Evolutionary conservation across 495 filamentous ascomycete genomes (phyloP).

Genomic region (Bombardia bombarda): DNA sequence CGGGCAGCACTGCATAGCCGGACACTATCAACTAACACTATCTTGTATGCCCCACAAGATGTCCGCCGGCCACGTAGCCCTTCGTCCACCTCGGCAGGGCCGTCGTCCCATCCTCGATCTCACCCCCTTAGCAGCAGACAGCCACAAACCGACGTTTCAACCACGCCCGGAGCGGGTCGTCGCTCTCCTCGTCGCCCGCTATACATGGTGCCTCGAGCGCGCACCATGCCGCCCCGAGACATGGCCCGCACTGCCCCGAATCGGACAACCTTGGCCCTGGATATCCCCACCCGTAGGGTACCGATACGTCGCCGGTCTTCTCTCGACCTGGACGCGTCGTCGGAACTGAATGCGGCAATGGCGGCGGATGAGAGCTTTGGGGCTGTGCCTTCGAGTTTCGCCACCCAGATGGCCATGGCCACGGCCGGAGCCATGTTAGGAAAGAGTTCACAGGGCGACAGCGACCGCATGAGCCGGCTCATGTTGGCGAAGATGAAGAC

Average conservation of each 20-base stretch:
- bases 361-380: constrained; percentile 54
- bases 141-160: constrained; percentile 34
- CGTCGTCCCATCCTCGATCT: constrained; percentile 13
- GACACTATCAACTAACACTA: constrained; percentile 69
- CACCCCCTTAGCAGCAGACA: constrained; percentile 27
- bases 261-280: constrained; percentile 20
- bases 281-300: constrained; percentile 15
- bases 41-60: constrained; percentile 57
- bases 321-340: constrained; percentile 59
- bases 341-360: constrained; percentile 53
- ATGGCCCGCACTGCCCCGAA: constrained; percentile 41
- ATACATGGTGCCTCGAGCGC: constrained; percentile 33
- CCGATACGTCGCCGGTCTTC: constrained; percentile 38
- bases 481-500: constrained; percentile 88
- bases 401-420: constrained; percentile 69
- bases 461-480: constrained; percentile 63
- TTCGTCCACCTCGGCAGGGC: constrained; percentile 39
- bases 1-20: constrained; percentile 45
- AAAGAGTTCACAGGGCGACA: constrained; percentile 41
- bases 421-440: constrained; percentile 49
- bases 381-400: constrained; percentile 64
- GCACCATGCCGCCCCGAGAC: constrained; percentile 45
- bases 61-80: constrained; percentile 30
- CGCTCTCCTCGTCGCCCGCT: constrained; percentile 43
- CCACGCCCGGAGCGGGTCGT: constrained; percentile 21